Evolutionary conservation across 1,284 basidiomycete genomes (phyloP).

Genomic region (Fomitopsis palustris): DNA sequence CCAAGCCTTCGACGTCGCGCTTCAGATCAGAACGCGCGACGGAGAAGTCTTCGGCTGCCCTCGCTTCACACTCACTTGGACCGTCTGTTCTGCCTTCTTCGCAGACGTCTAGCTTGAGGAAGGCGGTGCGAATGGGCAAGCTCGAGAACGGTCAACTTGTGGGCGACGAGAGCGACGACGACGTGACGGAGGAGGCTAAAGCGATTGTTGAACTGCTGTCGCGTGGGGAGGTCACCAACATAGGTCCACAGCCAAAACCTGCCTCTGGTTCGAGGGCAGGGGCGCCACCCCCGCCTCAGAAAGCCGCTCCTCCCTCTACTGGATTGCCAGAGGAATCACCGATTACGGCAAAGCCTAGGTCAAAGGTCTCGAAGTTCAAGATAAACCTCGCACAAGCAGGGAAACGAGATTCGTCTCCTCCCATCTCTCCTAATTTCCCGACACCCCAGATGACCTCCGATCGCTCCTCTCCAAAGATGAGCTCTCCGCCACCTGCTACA

Average conservation of each 20-base stretch:
- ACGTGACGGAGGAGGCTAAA: slow-evolving; percentile 39
- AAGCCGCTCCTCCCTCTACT: neutral
- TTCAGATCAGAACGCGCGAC: slow-evolving; percentile 54
- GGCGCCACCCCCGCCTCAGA: neutral
- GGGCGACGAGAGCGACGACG: slow-evolving; percentile 57
- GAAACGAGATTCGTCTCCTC: neutral
- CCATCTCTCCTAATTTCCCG: slow-evolving; percentile 11
- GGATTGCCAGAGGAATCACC: neutral
- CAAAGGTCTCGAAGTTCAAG: slow-evolving; percentile 27
- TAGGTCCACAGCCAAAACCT: slow-evolving; percentile 32
- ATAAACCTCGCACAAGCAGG: slow-evolving; percentile 4
- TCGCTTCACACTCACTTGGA: slow-evolving; percentile 37
- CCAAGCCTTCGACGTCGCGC: slow-evolving; percentile 52
- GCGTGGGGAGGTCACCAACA: slow-evolving; percentile 55
- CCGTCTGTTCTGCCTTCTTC: slow-evolving; percentile 49
- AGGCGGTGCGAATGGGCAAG: slow-evolving; percentile 59
- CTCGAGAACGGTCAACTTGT: slow-evolving; percentile 53
- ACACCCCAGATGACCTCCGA: slow-evolving; percentile 26
- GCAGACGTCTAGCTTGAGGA: slow-evolving; percentile 47
- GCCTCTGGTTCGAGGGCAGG: neutral
- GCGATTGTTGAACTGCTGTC: slow-evolving; percentile 55
- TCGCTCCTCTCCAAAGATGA: slow-evolving; percentile 31
- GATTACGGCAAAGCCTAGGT: neutral
- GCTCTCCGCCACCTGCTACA: slow-evolving; percentile 15
- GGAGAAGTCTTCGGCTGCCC: slow-evolving; percentile 26